phyloP scores from a whole-genome alignment of 306 rosid species.

The Castanea mollissima region DNA sequence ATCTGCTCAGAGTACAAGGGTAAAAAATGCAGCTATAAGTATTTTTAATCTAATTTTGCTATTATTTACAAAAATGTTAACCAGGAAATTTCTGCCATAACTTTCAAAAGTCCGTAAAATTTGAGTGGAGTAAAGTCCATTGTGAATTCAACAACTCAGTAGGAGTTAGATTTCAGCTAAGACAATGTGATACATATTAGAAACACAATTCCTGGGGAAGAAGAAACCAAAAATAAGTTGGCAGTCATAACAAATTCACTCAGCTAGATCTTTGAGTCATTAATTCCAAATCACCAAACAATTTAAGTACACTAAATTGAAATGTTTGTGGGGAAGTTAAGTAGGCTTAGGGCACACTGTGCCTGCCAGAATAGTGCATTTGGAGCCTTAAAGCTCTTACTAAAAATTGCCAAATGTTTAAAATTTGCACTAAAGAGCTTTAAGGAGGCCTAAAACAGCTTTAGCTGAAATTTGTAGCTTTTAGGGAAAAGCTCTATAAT shows the following conservation, averaged over 20 bases:
- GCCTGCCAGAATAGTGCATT: too few species aligned
- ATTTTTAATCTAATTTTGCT: background rate
- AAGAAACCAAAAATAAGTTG: too few species aligned
- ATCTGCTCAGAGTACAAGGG: background rate
- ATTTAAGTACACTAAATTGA: background rate
- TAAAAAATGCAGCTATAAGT: background rate
- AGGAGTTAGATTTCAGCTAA: background rate
- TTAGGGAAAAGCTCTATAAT: too few species aligned
- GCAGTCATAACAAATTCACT: background rate
- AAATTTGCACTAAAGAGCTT: too few species aligned
- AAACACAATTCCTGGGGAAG: background rate
- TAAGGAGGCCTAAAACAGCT: too few species aligned
- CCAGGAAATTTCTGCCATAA: background rate
- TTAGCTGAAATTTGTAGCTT: too few species aligned
- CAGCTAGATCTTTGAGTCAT: background rate
- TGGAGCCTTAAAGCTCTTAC: too few species aligned
- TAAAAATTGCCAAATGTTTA: too few species aligned
- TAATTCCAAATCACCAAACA: background rate
- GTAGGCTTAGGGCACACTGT: background rate
- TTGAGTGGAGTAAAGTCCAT: background rate
- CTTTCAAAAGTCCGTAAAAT: background rate
- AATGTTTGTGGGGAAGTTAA: background rate
- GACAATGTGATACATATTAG: background rate
- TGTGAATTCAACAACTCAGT: background rate
- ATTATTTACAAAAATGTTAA: background rate